These are phyloP conservation scores for Candida sanyaensis DNA, from an alignment of 1,139 yeast species.

Conservation along the genomic window DNA sequence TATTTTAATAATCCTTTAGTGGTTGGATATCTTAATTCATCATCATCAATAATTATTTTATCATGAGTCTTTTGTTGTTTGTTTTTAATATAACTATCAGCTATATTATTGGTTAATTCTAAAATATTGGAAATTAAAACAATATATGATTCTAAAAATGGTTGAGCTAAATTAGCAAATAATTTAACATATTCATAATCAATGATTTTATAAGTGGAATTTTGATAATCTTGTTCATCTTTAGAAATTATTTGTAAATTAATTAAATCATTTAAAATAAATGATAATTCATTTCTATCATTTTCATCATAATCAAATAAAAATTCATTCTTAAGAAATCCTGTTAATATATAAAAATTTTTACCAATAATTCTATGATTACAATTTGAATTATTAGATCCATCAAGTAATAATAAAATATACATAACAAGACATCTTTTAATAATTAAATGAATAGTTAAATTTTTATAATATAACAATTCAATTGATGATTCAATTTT, in stretches of 20 bases:
- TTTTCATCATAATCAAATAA: conserved; percentile 46
- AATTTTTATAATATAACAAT: conserved; percentile 46
- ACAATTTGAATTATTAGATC: conserved; percentile 8
- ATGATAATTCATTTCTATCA: conserved; percentile 28
- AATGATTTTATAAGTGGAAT: conserved; percentile 22
- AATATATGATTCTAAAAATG: conserved; percentile 42
- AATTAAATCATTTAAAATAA: conserved; percentile 31
- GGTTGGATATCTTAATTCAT: conserved; percentile 29
- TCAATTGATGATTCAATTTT: conserved; percentile 40
- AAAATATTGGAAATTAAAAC: conserved; percentile 32
- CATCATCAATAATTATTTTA: conserved; percentile 14
- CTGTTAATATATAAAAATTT: conserved; percentile 37
- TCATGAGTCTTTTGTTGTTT: conserved; percentile 10
- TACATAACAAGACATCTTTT: conserved; percentile 38
- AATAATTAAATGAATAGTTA: conserved; percentile 42
- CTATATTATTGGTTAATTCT: conserved; percentile 16
- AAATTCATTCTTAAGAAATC: conserved; percentile 46
- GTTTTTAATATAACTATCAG: conserved; percentile 14
- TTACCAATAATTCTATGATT: conserved; percentile 26
- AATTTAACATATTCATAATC: conserved; percentile 25
- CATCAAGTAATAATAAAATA: conserved; percentile 24
- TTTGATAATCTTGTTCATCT: conserved; percentile 15
- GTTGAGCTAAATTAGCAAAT: conserved; percentile 33
- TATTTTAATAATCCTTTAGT: conserved; percentile 40
- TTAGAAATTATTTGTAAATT: conserved; percentile 16